phyloP scores from a whole-genome alignment of 257 asterid genomes.

The Solanum infundibuliforme region DNA sequence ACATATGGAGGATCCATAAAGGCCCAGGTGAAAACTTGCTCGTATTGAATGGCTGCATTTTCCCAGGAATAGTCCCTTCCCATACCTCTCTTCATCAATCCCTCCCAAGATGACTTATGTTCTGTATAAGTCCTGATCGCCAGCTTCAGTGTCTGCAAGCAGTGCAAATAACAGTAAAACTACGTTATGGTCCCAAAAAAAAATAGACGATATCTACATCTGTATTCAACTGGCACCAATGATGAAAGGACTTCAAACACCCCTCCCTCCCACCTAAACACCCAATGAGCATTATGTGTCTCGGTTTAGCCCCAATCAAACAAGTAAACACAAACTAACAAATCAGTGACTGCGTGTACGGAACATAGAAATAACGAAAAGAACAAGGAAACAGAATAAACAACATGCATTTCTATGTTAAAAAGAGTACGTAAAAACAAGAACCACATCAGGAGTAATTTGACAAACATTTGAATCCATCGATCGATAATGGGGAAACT shows the following conservation, averaged over 20 bases:
- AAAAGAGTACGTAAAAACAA: not conserved
- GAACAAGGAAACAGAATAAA: not conserved
- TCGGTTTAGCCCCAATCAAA: not conserved
- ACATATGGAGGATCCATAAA: slow-evolving; percentile 71
- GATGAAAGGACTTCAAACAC: not conserved
- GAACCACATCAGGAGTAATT: not conserved
- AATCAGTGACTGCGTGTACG: not conserved
- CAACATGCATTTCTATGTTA: not conserved
- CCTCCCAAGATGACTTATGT: slow-evolving; percentile 77
- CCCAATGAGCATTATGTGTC: not conserved
- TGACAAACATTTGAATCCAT: not conserved
- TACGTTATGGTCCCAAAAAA: not conserved
- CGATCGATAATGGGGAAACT: slow-evolving; percentile 14
- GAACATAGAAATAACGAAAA: not conserved
- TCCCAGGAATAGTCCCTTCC: slow-evolving; percentile 78
- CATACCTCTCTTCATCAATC: slow-evolving; percentile 87
- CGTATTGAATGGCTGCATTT: slow-evolving; percentile 74
- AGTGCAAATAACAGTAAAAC: not conserved
- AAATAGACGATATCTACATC: not conserved
- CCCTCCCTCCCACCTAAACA: not conserved
- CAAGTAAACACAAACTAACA: not conserved
- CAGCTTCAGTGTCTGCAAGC: slow-evolving; percentile 42
- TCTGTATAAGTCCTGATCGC: slow-evolving; percentile 52
- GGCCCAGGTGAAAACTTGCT: slow-evolving; percentile 81
- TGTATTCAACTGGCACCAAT: not conserved